Base-by-base conservation (phyloP, 257 asterid species). In the Orobanche coerulescens region DNA sequence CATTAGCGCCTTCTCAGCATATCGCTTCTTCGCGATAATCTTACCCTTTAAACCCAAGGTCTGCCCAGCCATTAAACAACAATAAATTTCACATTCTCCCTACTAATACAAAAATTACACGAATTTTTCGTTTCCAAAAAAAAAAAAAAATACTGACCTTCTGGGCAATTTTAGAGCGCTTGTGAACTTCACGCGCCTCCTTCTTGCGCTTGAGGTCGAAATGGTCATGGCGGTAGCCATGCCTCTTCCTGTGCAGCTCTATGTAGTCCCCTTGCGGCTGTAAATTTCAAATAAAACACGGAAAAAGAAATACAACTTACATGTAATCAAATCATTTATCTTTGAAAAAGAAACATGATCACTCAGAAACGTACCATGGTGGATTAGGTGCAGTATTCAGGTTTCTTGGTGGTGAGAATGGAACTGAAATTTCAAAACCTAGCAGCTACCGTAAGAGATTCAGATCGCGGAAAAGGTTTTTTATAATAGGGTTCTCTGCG, bases 251-350 rank as follows among this genome's bases (percentile, higher is more conserved):
- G 85, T 77, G 82, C 24, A 84, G 81, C 68, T 88, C 98, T 34
- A 92, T 88, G 64, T 92, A 80, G 79, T 92, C 98, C 76, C 98
- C 98, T 79, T 92, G 98, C 66, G 98, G 98, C 97, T 93, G 85
- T 64, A 48, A 58, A 63, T 53, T 24, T 52, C n/a, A 31, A 60
- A 5, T 2, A 61, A 1, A 28, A 5, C 55, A 64, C n/a, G n/a
- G 15, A 19, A 26, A 22, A 20, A 48, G 8, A 49, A 23, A n/a
- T 0, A 30, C 42, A 48, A 30, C 7, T 20, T 0, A 11, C 7
- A 8, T 4, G 4, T 22, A 48, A 25, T 33, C 25, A 12, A 20
- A 11, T 4, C 48, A 23, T 12, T 7, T 22, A 0, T 8, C 36
- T 10, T 0, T 23, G 11, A 19, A 19, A 23, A 4, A 0, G 12